Evolutionary conservation across 202 grass and related monocot genomes (phyloP).

Genomic region (Dendrocalamus latiflorus): DNA sequence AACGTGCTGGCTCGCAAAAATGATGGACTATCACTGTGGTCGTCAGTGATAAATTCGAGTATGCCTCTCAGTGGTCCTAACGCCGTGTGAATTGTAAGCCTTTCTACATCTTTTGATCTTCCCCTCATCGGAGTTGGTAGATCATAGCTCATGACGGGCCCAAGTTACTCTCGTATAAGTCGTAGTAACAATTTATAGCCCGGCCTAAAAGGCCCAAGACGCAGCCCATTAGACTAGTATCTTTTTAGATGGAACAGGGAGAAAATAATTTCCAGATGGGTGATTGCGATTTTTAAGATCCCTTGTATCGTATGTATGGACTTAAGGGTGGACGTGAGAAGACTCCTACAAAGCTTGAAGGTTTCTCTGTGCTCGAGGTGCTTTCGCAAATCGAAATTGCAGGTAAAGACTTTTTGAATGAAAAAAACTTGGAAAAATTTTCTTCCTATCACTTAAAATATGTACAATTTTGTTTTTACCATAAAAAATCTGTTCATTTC

Average conservation of each 20-base stretch:
- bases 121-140: neutral
- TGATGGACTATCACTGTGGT: too few species aligned
- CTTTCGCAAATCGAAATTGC: neutral
- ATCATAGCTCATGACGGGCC: neutral
- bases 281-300: too few species aligned
- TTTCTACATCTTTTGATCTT: neutral
- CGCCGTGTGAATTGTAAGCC: neutral
- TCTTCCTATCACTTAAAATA: too few species aligned
- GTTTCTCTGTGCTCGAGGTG: neutral
- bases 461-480: too few species aligned
- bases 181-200: neutral
- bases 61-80: too few species aligned
- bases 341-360: neutral
- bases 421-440: too few species aligned
- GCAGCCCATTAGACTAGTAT: neutral
- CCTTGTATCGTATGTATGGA: too few species aligned
- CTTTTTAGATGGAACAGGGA: too few species aligned
- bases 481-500: too few species aligned
- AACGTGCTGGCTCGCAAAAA: too few species aligned
- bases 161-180: neutral
- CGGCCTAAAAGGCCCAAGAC: neutral
- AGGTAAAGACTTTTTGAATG: neutral
- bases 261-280: too few species aligned
- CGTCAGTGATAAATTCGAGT: too few species aligned
- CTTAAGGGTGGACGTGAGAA: neutral